phyloP scores from a whole-genome alignment of 176 grass and related monocot genomes.

The Eleusine indica region DNA sequence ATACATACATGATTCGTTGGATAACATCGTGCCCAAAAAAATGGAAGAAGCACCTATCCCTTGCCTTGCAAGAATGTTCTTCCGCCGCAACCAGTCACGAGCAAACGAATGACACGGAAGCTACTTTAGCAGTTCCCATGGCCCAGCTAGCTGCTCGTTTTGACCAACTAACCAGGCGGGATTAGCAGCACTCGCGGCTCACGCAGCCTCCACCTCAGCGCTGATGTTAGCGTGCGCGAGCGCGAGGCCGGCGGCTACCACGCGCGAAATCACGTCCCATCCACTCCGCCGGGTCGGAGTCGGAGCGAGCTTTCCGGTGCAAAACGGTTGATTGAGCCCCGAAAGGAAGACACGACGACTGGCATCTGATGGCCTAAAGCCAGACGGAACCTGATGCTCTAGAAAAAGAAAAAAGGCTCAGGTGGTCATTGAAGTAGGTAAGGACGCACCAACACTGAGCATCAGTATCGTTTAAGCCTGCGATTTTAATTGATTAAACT shows the following conservation, averaged over 20 bases:
- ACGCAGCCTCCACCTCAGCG: slow-evolving; percentile 29
- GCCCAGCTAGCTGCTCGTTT: not conserved
- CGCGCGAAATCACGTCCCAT: not conserved
- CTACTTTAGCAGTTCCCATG: not conserved
- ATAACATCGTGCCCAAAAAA: not conserved
- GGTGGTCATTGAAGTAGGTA: slow-evolving; percentile 10
- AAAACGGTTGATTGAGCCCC: not conserved
- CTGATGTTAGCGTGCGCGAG: not conserved
- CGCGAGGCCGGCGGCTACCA: not conserved
- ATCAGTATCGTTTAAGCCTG: not conserved
- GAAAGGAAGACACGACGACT: not conserved
- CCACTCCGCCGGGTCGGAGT: too few species aligned
- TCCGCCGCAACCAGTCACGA: not conserved
- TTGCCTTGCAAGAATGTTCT: slow-evolving; percentile 38
- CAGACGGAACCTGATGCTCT: not conserved
- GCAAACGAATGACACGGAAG: not conserved
- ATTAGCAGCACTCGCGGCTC: not conserved
- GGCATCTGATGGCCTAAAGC: not conserved
- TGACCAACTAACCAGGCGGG: not conserved
- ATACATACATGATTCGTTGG: not conserved
- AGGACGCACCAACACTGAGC: not conserved
- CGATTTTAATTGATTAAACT: not conserved
- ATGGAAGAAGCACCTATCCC: not conserved
- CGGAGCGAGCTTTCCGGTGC: not conserved
- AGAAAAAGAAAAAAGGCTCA: not conserved